Conservation (phyloP, 139 green algal species). For the Volvox reticuliferus region DNA sequence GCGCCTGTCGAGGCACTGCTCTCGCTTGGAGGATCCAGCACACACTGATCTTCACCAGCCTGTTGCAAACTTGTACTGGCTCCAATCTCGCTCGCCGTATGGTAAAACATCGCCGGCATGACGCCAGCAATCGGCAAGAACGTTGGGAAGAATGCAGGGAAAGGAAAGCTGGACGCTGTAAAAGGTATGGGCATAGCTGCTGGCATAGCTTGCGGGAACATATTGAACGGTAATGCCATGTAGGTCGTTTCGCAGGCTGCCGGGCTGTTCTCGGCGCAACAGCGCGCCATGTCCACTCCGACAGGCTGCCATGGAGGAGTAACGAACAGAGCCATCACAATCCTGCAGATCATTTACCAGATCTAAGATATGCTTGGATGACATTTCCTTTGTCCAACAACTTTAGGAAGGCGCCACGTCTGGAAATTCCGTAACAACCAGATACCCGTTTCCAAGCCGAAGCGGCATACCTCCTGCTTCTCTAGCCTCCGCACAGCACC, state of each 20-base stretch:
- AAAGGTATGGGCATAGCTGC: not conserved
- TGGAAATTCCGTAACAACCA: no score
- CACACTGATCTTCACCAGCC: not conserved
- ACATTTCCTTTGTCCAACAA: not conserved
- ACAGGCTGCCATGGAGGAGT: not conserved
- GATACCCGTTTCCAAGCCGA: no score
- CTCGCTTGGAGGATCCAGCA: not conserved
- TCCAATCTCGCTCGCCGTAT: not conserved
- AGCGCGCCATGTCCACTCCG: not conserved
- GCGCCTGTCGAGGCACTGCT: slow-evolving; percentile 1
- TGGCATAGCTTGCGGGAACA: not conserved
- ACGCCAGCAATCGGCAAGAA: not conserved
- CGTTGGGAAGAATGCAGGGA: not conserved
- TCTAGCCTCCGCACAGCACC: no score
- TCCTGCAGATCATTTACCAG: not conserved
- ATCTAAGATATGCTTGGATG: not conserved
- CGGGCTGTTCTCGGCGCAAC: not conserved
- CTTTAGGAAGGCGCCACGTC: no score
- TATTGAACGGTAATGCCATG: not conserved
- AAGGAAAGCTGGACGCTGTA: not conserved
- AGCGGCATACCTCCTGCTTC: no score
- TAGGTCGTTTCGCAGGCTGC: not conserved
- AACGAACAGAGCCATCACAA: not conserved
- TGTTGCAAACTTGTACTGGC: not conserved
- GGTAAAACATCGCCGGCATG: not conserved